Evolutionary conservation across 164 flowering plant species (phyloP).

Genomic region (Tinospora cordifolia): DNA sequence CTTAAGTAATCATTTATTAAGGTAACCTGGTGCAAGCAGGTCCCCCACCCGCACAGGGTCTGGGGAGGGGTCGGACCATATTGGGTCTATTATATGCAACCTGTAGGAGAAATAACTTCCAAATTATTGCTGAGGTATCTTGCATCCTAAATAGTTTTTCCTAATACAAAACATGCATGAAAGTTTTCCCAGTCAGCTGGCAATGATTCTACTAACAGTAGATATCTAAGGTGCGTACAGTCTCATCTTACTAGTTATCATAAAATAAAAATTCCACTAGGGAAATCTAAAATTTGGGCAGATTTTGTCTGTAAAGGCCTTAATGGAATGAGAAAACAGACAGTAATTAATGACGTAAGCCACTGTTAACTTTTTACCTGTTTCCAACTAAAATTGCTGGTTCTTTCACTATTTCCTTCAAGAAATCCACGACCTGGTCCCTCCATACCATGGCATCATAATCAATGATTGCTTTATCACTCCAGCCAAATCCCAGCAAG

Average conservation of each 20-base stretch:
- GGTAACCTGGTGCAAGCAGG: too few relatives aligned
- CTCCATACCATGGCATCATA: constrained; percentile 92
- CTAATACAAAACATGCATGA: background rate
- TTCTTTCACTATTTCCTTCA: constrained; percentile 81
- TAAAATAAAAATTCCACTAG: background rate
- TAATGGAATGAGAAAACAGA: background rate
- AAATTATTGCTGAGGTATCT: too few relatives aligned
- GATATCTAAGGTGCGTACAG: background rate
- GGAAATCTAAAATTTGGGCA: background rate
- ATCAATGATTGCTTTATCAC: constrained; percentile 85
- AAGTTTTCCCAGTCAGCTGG: too few relatives aligned
- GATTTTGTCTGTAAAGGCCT: background rate
- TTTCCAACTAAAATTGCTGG: constrained; percentile 89
- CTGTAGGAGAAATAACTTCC: too few relatives aligned
- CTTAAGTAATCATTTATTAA: too few relatives aligned
- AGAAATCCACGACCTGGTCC: constrained; percentile 85
- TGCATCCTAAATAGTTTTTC: background rate
- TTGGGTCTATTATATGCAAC: too few relatives aligned
- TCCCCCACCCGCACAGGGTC: too few relatives aligned
- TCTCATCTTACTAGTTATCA: background rate
- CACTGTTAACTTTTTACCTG: constrained; percentile 40
- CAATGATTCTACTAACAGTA: background rate
- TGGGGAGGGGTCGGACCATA: too few relatives aligned
- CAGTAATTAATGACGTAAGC: background rate
- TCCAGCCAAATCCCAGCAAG: constrained; percentile 97